phyloP scores from a whole-genome alignment of 1,139 yeast species.

The Nakaseomyces kungkrabaensis region DNA sequence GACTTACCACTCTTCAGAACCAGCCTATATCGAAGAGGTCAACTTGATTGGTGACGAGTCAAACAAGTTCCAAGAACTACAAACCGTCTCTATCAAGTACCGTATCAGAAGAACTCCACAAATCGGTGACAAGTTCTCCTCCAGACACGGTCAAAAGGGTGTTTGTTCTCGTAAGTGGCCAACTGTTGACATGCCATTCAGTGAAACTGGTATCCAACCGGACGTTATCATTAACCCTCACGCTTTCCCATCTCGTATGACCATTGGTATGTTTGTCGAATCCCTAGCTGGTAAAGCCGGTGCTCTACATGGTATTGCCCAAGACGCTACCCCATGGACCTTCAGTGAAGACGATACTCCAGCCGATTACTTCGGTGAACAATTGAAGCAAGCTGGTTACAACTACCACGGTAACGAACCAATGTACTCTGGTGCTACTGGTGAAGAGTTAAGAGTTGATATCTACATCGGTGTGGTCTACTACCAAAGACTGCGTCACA shows the following conservation, averaged over 20 bases:
- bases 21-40: slow-evolving; percentile 93
- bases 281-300: slow-evolving; percentile 97
- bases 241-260: slow-evolving; percentile 99
- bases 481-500: slow-evolving; percentile 96
- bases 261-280: slow-evolving; percentile 99
- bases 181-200: slow-evolving; percentile 90
- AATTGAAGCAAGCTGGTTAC: slow-evolving; percentile 76
- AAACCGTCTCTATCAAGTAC: slow-evolving; percentile 76
- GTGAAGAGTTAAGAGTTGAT: slow-evolving; percentile 93
- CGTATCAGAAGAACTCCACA: slow-evolving; percentile 86
- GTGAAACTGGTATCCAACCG: slow-evolving; percentile 93
- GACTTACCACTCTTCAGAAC: slow-evolving; percentile 88
- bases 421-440: slow-evolving; percentile 97
- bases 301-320: slow-evolving; percentile 94
- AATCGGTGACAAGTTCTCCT: slow-evolving; percentile 96
- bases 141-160: slow-evolving; percentile 99
- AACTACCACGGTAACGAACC: slow-evolving; percentile 98
- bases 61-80: slow-evolving; percentile 66
- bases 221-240: slow-evolving; percentile 97
- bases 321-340: slow-evolving; percentile 95
- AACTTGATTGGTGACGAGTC: slow-evolving; percentile 80
- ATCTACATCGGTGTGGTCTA: slow-evolving; percentile 94
- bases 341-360: slow-evolving; percentile 90
- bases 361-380: slow-evolving; percentile 95
- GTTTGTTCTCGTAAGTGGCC: slow-evolving; percentile 99